Evolutionary conservation across 371 early-diverging fungal species (phyloP).

Genomic region (Mucor velutinosus): DNA sequence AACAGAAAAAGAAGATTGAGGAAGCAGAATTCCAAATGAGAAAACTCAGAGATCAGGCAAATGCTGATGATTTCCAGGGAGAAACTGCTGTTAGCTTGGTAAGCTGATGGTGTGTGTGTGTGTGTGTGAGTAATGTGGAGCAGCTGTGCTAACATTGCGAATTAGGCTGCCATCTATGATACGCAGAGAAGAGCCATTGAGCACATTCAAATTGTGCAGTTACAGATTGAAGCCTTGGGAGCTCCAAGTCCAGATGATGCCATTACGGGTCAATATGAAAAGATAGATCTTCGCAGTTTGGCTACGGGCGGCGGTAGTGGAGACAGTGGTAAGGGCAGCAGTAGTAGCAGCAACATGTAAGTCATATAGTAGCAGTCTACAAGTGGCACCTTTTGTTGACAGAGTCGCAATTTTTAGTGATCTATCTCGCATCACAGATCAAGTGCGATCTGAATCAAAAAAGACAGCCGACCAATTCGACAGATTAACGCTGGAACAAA

Average conservation of each 20-base stretch:
- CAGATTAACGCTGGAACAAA: conserved; percentile 28
- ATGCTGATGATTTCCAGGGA: conserved; percentile 23
- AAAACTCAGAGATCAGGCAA: conserved; percentile 19
- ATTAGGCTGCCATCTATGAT: conserved; percentile 52
- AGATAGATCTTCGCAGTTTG: conserved; percentile 4
- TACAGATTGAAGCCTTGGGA: conserved; percentile 59
- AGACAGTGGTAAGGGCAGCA: not conserved
- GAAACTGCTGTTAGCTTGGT: conserved; percentile 41
- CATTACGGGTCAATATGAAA: conserved; percentile 29
- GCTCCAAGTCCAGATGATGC: conserved; percentile 45
- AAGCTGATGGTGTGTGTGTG: not conserved
- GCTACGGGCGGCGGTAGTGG: not conserved
- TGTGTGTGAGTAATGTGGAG: not conserved
- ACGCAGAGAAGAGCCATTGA: conserved; percentile 74
- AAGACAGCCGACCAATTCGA: conserved; percentile 9
- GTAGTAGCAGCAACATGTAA: not conserved
- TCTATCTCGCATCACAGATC: conserved; percentile 14
- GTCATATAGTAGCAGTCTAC: not conserved
- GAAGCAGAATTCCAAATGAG: conserved; percentile 55
- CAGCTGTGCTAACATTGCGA: not conserved
- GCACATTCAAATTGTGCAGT: conserved; percentile 59
- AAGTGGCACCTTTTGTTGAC: not conserved
- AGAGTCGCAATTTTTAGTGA: not conserved
- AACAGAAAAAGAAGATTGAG: conserved; percentile 61
- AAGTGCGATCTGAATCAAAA: conserved; percentile 17